Percentiles rank a stretch among this genome's conserved stretches.
Evolutionary conservation across 306 rosid species (phyloP).

Genomic region (Elaeagnus macrophylla): DNA sequence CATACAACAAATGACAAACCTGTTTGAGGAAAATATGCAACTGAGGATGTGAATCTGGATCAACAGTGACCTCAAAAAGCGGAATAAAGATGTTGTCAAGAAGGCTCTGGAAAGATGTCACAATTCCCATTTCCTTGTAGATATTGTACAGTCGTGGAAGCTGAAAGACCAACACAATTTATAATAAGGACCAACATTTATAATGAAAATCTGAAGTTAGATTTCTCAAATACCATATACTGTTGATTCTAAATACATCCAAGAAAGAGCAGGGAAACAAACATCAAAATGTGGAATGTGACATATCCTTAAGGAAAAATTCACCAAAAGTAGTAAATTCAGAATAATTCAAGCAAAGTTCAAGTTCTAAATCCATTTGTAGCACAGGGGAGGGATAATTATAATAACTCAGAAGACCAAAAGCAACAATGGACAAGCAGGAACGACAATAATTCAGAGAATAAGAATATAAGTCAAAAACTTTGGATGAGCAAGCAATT

Average conservation of each 20-base stretch:
- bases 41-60: constrained; percentile 98
- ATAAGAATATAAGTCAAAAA: too few species aligned
- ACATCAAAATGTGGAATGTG: too few species aligned
- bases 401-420: too few species aligned
- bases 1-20: constrained; percentile 31
- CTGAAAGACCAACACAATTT: constrained; percentile 36
- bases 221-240: not conserved
- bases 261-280: too few species aligned
- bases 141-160: constrained; percentile 86
- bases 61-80: constrained; percentile 82
- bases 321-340: too few species aligned
- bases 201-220: constrained; percentile 2
- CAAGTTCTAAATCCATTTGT: too few species aligned
- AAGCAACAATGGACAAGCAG: too few species aligned
- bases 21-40: constrained; percentile 89
- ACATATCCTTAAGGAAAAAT: too few species aligned
- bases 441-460: too few species aligned
- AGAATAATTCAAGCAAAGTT: too few species aligned
- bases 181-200: constrained; percentile 12
- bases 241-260: not conserved
- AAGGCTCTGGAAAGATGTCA: constrained; percentile 91
- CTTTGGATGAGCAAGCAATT: too few species aligned
- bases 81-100: constrained; percentile 96
- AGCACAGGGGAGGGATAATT: too few species aligned
- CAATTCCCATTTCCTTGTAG: constrained; percentile 97